Percentiles rank a stretch among this genome's conserved stretches.
These are phyloP conservation scores for Allium fistulosum DNA, from an alignment of 106 monocot species.

Conservation along the genomic window DNA sequence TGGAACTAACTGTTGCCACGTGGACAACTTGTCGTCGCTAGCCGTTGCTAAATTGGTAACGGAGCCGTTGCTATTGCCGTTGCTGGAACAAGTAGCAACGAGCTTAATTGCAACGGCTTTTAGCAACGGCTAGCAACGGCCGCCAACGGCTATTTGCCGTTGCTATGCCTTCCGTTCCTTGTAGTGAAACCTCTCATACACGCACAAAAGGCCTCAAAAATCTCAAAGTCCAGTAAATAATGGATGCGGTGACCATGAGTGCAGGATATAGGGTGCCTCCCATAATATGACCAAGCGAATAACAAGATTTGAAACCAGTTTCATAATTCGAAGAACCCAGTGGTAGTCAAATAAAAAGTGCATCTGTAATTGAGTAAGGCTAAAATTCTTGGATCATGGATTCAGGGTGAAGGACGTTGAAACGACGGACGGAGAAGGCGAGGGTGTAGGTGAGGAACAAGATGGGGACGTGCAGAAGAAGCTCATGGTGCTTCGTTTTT, in stretches of 20 bases:
- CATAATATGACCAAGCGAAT: slow-evolving; percentile 70
- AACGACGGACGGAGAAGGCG: slow-evolving; percentile 64
- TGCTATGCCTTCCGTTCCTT: too few relatives aligned
- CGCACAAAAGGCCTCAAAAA: slow-evolving; percentile 52
- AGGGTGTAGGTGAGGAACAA: slow-evolving; percentile 65
- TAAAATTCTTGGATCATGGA: slow-evolving; percentile 90
- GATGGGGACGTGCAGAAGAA: slow-evolving; percentile 57
- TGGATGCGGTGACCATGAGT: slow-evolving; percentile 69
- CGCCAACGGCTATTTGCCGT: too few relatives aligned
- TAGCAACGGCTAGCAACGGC: too few relatives aligned
- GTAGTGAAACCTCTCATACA: slow-evolving; percentile 78
- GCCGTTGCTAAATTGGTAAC: too few relatives aligned
- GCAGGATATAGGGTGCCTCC: slow-evolving; percentile 74
- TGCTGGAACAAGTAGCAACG: too few relatives aligned
- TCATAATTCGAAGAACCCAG: slow-evolving; percentile 72
- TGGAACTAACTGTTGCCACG: too few relatives aligned
- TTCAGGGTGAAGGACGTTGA: slow-evolving; percentile 70
- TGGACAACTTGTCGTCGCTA: too few relatives aligned
- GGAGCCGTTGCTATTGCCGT: too few relatives aligned
- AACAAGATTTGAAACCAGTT: slow-evolving; percentile 84
- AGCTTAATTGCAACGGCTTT: too few relatives aligned
- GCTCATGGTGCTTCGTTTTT: slow-evolving; percentile 76
- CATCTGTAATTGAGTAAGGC: slow-evolving; percentile 81
- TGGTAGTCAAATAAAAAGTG: slow-evolving; percentile 52
- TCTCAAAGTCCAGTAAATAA: slow-evolving; percentile 37